These are phyloP conservation scores for Xylaria sp. DNA, from an alignment of 2,329 filamentous ascomycete genomes.

Conservation along the genomic window DNA sequence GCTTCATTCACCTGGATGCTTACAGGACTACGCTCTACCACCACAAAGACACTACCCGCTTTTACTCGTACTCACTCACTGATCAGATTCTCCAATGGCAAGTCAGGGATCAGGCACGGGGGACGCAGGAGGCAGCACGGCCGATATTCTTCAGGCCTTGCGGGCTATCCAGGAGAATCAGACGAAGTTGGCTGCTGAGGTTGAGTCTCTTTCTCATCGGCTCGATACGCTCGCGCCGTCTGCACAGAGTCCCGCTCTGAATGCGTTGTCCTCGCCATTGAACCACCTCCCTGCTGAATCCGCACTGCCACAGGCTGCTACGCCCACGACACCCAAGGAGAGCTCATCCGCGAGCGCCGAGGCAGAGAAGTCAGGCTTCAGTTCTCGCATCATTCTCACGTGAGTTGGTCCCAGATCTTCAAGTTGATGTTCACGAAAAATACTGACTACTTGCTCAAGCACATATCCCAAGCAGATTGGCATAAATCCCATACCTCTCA, in stretches of 20 bases:
- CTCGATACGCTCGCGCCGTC: slow-evolving; percentile 28
- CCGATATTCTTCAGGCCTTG: slow-evolving; percentile 29
- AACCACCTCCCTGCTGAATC: slow-evolving; percentile 13
- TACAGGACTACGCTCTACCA: slow-evolving; percentile 2
- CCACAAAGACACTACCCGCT: background rate
- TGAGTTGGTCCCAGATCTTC: slow-evolving; percentile 26
- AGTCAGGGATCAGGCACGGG: slow-evolving; percentile 21
- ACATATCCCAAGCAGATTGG: slow-evolving; percentile 93
- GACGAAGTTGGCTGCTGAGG: slow-evolving; percentile 26
- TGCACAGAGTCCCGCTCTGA: slow-evolving; percentile 18
- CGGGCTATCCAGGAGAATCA: slow-evolving; percentile 30
- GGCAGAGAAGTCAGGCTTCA: slow-evolving; percentile 42
- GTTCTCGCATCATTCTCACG: slow-evolving; percentile 53
- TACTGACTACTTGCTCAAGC: slow-evolving; percentile 32
- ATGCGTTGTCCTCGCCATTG: slow-evolving; percentile 19
- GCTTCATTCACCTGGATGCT: background rate
- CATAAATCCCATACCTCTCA: slow-evolving; percentile 82
- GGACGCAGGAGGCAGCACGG: slow-evolving; percentile 21
- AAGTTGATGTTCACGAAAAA: background rate
- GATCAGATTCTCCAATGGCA: slow-evolving; percentile 23
- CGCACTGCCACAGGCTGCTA: slow-evolving; percentile 19
- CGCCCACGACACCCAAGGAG: slow-evolving; percentile 23
- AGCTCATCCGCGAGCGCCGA: slow-evolving; percentile 23
- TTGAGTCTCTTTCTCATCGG: slow-evolving; percentile 29
- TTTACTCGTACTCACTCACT: background rate